Evolutionary conservation across 768 basidiomycete species (phyloP), one percentile per base, ranked within the genome.

Genomic region (Clathrus columnatus): DNA sequence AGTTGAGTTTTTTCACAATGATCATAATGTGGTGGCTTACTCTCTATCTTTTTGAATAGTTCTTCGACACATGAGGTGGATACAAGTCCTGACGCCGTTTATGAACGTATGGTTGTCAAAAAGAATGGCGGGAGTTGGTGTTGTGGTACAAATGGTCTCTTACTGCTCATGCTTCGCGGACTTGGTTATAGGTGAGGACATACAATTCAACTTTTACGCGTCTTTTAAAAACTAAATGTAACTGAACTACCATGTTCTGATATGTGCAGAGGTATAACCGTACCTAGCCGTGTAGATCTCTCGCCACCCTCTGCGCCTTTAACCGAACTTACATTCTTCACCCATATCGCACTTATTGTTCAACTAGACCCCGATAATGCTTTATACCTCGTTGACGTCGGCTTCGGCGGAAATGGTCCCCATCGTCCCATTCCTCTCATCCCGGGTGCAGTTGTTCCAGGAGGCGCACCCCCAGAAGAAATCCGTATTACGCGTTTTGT

Each of bases 111-210:
- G 21, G 18, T 47, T 23, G 18, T 14, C 14, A 3, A 75, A 47
- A 75, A 74, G 64, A 17, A 30, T 5, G 46, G 46, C 18, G 58
- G 58, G 1, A 29, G 26, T 16, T 59, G 45, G 28, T 59, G 58
- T 50, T 59, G 46, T 29, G 58, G 58, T 27, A 46, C 29, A 16
- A 59, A 59, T 44, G 49, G 55, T 7, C 47, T 59, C n/a, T 41
- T 59, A 4, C 29, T 57, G 5, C 48, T 44, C 11, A 57, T 57
- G 36, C 54, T 59, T 10, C 58, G 58, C 11, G 56, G 48, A 5
- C 24, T 59, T 4, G 58, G 58, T 6, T 59, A 59, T 42, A 46
- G 58, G 58, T 59, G n/a, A 32, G 16, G 58, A 23, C 11, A 28
- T 10, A 23, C 4, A 47, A 18, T 3, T 16, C 2, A 23, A 47